Evolutionary conservation across 176 grass and related monocot genomes (phyloP).

Genomic region (Ensete ventricosum): DNA sequence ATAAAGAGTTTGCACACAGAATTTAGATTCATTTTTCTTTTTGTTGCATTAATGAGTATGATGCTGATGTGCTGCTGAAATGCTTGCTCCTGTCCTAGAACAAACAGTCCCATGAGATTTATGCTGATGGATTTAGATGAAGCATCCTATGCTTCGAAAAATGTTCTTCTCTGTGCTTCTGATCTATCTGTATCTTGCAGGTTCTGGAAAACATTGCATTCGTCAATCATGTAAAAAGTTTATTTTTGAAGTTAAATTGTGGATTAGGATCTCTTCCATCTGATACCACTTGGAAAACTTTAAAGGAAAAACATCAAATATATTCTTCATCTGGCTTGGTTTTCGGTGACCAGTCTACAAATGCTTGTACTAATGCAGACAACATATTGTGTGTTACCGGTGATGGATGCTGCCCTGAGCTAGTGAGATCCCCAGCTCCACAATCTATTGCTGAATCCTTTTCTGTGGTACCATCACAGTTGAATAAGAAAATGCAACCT

Average conservation of each 20-base stretch:
- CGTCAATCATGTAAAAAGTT: conserved; percentile 52
- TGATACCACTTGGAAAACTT: conserved; percentile 32
- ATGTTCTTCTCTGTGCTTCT: not conserved
- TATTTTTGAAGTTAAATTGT: conserved; percentile 44
- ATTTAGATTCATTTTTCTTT: not conserved
- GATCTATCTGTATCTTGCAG: conserved; percentile 22
- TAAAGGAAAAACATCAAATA: conserved; percentile 24
- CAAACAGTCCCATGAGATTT: not conserved
- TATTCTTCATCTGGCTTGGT: conserved; percentile 8
- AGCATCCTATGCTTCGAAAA: not conserved
- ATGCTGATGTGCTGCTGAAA: not conserved
- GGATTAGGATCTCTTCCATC: conserved; percentile 35
- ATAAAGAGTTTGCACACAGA: not conserved
- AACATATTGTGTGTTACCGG: not conserved
- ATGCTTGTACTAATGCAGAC: not conserved
- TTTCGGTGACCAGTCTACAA: not conserved
- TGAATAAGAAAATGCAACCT: conserved; percentile 1
- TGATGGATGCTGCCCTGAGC: not conserved
- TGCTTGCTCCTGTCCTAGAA: not conserved
- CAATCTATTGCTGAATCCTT: not conserved
- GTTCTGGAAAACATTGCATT: conserved; percentile 67
- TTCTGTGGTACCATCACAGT: not conserved
- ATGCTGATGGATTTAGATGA: not conserved
- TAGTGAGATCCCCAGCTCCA: not conserved
- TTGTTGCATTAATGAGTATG: not conserved